Evolutionary conservation across 2,329 filamentous ascomycete species (phyloP), one percentile per base, ranked within the genome.

Genomic region (Colletotrichum coccodes): DNA sequence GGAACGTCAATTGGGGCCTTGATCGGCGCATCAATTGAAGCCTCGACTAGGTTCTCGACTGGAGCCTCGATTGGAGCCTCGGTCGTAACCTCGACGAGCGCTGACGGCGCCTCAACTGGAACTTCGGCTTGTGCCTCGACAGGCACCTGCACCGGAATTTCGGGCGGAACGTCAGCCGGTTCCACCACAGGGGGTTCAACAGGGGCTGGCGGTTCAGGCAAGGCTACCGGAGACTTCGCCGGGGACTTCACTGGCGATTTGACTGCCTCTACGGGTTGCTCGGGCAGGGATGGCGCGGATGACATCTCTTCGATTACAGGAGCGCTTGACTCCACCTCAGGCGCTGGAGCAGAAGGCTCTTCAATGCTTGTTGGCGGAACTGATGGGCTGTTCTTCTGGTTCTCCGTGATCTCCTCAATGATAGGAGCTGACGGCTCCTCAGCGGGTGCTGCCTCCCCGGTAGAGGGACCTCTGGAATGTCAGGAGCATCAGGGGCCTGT

Each of bases 191-290:
- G 40, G 1, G 63, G 63, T 12, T 65, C 63, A 14, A 65, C 30
- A 16, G 57, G 32, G 34, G 47, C 58, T 28, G 40, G 36, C 14
- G 58, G 63, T 42, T 62, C 58, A 2, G 28, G 18, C 7, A 46
- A 21, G 6, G 46, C 44, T 18, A 16, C 34, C 1, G 60, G 61
- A 14, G 61, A 68, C 42, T 65, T 68, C 3, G 38, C 3, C 4
- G 61, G 61, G 16, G 61, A 64, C 26, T 65, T 64, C 9, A 42
- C 40, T 9, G 60, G 65, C 12, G 65, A 68, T 18, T 53, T 23
- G 14, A 44, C 26, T 7, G 61, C 53, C 12, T 65, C 54, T 18
- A 32, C 21, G 23, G 54, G 47, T 12, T 59, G 40, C 23, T 44
- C 38, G 3, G 40, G 23, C 4, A 40, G 23, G 23, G 42, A 12